These are phyloP conservation scores for Penicillium cataractarum DNA, from an alignment of 495 filamentous ascomycete genomes.

Conservation along the genomic window DNA sequence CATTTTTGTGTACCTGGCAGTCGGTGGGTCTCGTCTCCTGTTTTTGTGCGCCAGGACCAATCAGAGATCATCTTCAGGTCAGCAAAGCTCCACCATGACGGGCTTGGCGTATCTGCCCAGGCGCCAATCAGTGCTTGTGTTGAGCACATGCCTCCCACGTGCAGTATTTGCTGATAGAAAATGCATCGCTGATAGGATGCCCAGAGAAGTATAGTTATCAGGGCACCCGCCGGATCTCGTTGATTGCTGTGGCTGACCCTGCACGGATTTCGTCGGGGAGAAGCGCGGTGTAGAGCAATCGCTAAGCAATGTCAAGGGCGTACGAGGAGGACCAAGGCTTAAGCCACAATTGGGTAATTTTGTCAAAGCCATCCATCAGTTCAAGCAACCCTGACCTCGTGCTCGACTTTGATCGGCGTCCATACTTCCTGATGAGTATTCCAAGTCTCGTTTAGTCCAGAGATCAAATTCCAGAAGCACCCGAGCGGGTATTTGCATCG, in stretches of 20 bases:
- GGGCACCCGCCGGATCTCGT: background rate
- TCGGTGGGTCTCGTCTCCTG: background rate
- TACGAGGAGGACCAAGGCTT: background rate
- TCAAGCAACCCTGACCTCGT: background rate
- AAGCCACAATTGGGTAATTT: background rate
- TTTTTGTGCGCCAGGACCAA: background rate
- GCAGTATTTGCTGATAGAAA: background rate
- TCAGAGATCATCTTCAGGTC: background rate
- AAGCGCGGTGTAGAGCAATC: background rate
- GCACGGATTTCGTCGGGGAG: background rate
- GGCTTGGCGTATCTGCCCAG: background rate
- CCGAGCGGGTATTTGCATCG: background rate
- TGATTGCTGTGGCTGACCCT: background rate
- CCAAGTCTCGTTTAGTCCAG: background rate
- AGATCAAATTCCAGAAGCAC: background rate
- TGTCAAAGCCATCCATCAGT: background rate
- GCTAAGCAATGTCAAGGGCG: background rate
- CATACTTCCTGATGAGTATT: background rate
- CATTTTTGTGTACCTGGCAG: background rate
- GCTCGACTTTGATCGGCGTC: background rate
- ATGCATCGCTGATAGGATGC: background rate
- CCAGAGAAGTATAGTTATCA: background rate
- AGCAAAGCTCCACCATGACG: constrained; percentile 1
- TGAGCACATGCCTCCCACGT: constrained; percentile 17
- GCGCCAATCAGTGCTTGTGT: constrained; percentile 9